phyloP scores from a whole-genome alignment of 768 basidiomycete species.

The Tulasnella sp. region DNA sequence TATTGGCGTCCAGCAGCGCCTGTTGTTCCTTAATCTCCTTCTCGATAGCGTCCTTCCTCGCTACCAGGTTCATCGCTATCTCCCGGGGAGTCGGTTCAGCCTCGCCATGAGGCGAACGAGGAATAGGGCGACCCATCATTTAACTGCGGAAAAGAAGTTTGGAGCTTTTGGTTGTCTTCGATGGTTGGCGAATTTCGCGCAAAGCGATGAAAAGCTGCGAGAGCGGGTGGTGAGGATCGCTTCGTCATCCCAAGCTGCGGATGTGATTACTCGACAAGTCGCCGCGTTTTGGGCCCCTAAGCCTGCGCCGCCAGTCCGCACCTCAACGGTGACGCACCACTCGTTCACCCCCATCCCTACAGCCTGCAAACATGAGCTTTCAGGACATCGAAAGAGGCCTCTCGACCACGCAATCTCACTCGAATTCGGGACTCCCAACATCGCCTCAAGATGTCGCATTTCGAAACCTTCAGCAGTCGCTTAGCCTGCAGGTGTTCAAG shows the following conservation, averaged over 20 bases:
- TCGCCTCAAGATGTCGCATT: slow-evolving; percentile 70
- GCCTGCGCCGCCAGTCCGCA: neutral
- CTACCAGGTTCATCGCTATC: slow-evolving; percentile 59
- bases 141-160: neutral
- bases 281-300: neutral
- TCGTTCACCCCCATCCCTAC: neutral
- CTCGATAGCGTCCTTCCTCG: slow-evolving; percentile 68
- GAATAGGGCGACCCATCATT: slow-evolving; percentile 9
- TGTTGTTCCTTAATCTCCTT: slow-evolving; percentile 61
- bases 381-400: slow-evolving; percentile 27
- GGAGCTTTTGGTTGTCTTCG: neutral
- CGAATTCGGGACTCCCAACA: slow-evolving; percentile 37
- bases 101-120: neutral
- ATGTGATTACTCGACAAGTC: neutral
- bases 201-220: neutral
- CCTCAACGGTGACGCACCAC: neutral
- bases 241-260: neutral
- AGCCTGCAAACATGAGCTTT: slow-evolving; percentile 16
- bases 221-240: neutral
- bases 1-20: slow-evolving; percentile 60
- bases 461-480: slow-evolving; percentile 65
- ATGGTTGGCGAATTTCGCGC: neutral
- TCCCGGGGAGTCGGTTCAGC: slow-evolving; percentile 25
- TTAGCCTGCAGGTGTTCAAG: slow-evolving; percentile 96
- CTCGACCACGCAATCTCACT: neutral